Conservation (phyloP, 345 rosid species). For the Chamaenerion angustifolium region DNA sequence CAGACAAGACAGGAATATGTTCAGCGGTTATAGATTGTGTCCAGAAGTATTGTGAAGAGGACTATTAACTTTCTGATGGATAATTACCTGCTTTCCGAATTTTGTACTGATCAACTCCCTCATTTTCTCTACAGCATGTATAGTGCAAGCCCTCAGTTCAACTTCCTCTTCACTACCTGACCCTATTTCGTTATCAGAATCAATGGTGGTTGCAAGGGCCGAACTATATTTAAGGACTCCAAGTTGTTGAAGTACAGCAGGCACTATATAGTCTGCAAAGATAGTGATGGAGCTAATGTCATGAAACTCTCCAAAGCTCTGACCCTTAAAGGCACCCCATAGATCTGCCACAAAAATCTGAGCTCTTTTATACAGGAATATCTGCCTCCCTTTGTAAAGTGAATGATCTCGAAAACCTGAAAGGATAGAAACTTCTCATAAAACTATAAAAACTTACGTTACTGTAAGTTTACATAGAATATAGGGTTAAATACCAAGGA, state of each 20-base stretch:
- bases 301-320: constrained; percentile 52
- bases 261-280: constrained; percentile 74
- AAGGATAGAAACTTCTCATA: not conserved
- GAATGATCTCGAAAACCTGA: constrained; percentile 70
- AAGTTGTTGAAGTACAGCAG: constrained; percentile 61
- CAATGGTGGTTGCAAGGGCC: constrained; percentile 32
- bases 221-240: constrained; percentile 65
- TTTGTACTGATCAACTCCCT: constrained; percentile 40
- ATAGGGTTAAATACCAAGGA: no score
- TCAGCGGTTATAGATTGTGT: not conserved
- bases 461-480: no score
- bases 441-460: not conserved
- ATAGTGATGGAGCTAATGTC: constrained; percentile 58
- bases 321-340: constrained; percentile 75
- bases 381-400: constrained; percentile 59
- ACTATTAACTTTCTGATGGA: no score
- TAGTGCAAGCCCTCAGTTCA: constrained; percentile 68
- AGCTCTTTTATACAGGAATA: constrained; percentile 70
- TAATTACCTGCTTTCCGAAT: constrained; percentile 49
- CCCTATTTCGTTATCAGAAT: constrained; percentile 31
- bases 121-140: constrained; percentile 75
- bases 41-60: no score
- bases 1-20: not conserved
- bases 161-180: constrained; percentile 77
- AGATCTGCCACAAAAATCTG: constrained; percentile 75